phyloP scores from a whole-genome alignment of 768 basidiomycete species.

The Leccinum barrowsii region DNA sequence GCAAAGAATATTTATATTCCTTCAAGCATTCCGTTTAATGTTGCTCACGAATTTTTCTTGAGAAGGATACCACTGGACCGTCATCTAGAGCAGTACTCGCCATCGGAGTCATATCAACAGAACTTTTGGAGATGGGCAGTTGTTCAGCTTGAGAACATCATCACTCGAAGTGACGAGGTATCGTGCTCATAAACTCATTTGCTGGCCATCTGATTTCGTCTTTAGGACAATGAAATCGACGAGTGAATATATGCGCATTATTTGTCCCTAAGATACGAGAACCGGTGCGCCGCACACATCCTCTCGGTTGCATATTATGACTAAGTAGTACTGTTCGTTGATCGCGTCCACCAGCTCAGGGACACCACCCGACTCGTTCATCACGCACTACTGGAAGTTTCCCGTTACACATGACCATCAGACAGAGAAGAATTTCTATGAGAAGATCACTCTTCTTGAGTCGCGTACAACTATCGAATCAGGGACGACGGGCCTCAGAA shows the following conservation, averaged over 20 bases:
- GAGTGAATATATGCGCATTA: constrained; percentile 62
- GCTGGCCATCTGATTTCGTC: constrained; percentile 4
- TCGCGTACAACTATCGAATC: constrained; percentile 67
- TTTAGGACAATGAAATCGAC: constrained; percentile 61
- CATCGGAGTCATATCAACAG: constrained; percentile 58
- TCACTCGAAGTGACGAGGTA: constrained; percentile 45
- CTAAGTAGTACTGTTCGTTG: neutral
- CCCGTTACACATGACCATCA: neutral
- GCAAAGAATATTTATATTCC: constrained; percentile 44
- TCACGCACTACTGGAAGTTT: constrained; percentile 62
- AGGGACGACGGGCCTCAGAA: constrained; percentile 64
- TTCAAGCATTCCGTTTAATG: constrained; percentile 29
- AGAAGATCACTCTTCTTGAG: constrained; percentile 61
- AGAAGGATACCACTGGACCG: constrained; percentile 45
- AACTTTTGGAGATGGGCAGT: constrained; percentile 76
- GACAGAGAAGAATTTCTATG: constrained; percentile 22
- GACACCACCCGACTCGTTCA: constrained; percentile 44
- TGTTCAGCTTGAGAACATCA: constrained; percentile 43
- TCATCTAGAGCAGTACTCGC: constrained; percentile 58
- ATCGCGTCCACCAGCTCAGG: constrained; percentile 18
- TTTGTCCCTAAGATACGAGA: constrained; percentile 43
- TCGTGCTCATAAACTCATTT: constrained; percentile 13
- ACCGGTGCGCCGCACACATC: constrained; percentile 28
- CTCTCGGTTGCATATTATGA: neutral
- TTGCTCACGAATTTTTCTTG: constrained; percentile 56